These are phyloP conservation scores for Salix caprea DNA, from an alignment of 345 rosid genomes.

Conservation along the genomic window DNA sequence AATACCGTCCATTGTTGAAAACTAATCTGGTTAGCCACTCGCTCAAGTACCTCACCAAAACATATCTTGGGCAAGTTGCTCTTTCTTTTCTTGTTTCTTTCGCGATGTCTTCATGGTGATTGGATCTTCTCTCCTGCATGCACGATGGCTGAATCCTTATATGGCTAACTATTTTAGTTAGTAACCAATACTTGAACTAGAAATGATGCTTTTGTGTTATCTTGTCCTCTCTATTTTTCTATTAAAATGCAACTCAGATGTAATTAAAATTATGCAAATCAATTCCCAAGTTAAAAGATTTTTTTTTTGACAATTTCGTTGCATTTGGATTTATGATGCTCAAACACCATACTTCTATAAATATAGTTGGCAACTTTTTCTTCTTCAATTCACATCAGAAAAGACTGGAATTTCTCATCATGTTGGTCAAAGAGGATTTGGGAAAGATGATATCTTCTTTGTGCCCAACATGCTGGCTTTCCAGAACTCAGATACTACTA, in stretches of 20 bases:
- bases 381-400: not conserved
- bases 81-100: conserved; percentile 1
- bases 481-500: too few species aligned
- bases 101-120: not conserved
- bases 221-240: too few species aligned
- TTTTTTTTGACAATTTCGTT: too few species aligned
- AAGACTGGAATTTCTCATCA: not conserved
- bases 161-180: not conserved
- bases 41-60: conserved; percentile 58
- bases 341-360: too few species aligned
- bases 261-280: too few species aligned
- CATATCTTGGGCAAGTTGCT: conserved; percentile 59
- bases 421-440: not conserved
- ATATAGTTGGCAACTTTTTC: not conserved
- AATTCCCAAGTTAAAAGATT: too few species aligned
- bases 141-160: not conserved
- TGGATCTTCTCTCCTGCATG: not conserved
- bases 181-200: too few species aligned
- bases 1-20: conserved; percentile 65
- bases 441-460: too few species aligned
- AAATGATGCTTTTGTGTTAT: too few species aligned
- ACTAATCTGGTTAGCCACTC: conserved; percentile 75
- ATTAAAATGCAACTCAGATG: too few species aligned
- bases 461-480: too few species aligned
- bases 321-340: not conserved